Base-by-base conservation (phyloP, 345 rosid species). In the Populus nigra region DNA sequence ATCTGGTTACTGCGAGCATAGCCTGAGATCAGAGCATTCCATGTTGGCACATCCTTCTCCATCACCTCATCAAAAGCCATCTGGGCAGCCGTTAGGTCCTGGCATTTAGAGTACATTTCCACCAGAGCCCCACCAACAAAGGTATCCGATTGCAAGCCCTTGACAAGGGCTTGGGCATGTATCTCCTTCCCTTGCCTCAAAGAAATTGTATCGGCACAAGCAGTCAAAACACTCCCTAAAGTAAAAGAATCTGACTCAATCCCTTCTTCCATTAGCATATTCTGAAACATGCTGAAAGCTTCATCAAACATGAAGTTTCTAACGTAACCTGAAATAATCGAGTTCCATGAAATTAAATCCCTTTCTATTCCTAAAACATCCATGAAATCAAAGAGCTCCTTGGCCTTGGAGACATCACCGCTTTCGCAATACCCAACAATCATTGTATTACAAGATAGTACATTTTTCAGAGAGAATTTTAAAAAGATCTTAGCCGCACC, bases 11-110 rank as follows among this genome's bases (percentile, higher is more conserved):
- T 81, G 63, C 53, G 86, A n/a, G 94, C 83, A 81, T 87, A 89
- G 65, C 91, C 88, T 11, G 92, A 89, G 53, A 89, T 79, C 71
- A 89, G 76, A 76, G 88, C 84, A 83, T 89, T 87, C 90, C 91
- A 89, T 12, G 89, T 76, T 22, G 73, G 73, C 20, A 22, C 45
- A 76, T 76, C 73, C 74, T 41, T 69, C 7, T 77, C 74, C 27
- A 20, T 25, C 93, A 94, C 90, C 73, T 72, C 88, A 80, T 90
- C 82, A 71, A 94, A 94, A 71, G 85, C 92, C 38, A 59, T 69
- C 77, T 84, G 92, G 77, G 94, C 92, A 80, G 77, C 63, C 45
- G 4, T 6, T n/a, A 31, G 59, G 36, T 75, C 72, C 69, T 71
- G 55, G 41, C 81, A 66, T 50, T 72, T 50, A 50, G 76, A 72